Evolutionary conservation across 306 rosid genomes (phyloP), one percentile per base, ranked within the genome.

Genomic region (Quercus agrifolia): DNA sequence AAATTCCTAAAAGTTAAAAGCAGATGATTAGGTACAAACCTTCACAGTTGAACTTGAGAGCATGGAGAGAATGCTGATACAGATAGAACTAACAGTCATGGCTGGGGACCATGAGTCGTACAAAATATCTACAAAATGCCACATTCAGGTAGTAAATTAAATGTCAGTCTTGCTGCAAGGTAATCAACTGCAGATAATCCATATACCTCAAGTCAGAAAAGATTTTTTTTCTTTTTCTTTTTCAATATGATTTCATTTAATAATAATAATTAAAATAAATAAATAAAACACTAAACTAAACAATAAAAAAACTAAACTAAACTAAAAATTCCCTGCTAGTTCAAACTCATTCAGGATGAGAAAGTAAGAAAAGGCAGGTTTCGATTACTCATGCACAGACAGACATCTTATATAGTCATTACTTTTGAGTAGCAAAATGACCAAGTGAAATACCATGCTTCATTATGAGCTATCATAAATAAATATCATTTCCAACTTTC

Each of bases 31-130:
- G 56, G 78, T 73, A 73, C 89, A 31, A 38, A 96, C 99, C 99
- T 96, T 96, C 23, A 77, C 89, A 7, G 99, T 84, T 21, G 99
- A 93, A 93, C 99, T 96, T 72, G 99, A 96, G 75, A 96, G 96
- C 99, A 96, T 96, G 68, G 99, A 96, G 84, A 96, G 97, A 83
- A 96, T 96, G 92, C 99, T 96, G 83, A 96, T 93, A 86, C 99
- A 93, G 89, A 96, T 93, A 44, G 99, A 96, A 86, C 99, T 93
- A 78, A 96, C 99, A 70, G 99, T 96, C 99, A 96, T 96, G 30
- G 99, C 99, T 44, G 99, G 99, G 80, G 99, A 96, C 99, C 99
- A 96, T 20, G 99, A 96, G 90, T 96, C 99, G 18, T 96, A 96
- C 86, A 96, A 84, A 89, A 96, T 96, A 86, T 96, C 99, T 96